Percentiles rank a stretch among this genome's conserved stretches.
Conservation (phyloP, 306 rosid genomes). For the Dryas alaskensis region DNA sequence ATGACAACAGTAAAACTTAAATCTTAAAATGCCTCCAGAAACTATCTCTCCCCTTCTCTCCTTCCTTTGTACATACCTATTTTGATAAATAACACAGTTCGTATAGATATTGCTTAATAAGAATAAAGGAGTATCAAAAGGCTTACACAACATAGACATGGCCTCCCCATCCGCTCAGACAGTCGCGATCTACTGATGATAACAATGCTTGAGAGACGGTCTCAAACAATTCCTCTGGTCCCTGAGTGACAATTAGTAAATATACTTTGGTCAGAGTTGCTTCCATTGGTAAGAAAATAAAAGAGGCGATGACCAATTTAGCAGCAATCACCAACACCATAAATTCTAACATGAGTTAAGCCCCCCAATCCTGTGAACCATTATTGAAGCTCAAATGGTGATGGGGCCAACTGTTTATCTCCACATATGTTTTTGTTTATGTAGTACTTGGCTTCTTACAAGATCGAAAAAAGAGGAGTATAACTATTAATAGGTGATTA, state of each 20-base stretch:
- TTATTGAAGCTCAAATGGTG: not conserved
- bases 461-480: not conserved
- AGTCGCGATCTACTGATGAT: constrained; percentile 97
- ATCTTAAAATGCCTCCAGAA: not conserved
- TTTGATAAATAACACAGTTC: not conserved
- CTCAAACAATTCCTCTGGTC: constrained; percentile 92
- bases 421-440: not conserved
- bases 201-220: constrained; percentile 90
- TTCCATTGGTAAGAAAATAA: not conserved
- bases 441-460: not conserved
- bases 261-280: constrained; percentile 1
- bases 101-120: not conserved
- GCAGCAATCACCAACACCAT: not conserved
- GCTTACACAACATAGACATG: constrained; percentile 95
- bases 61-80: not conserved
- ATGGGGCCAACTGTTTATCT: not conserved
- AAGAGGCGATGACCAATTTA: not conserved
- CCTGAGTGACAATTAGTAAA: constrained; percentile 50
- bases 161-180: constrained; percentile 99
- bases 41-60: not conserved
- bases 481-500: not conserved
- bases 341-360: constrained; percentile 13
- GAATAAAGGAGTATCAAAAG: not conserved
- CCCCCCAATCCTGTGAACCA: not conserved
- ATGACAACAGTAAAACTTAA: not conserved